Evolutionary conservation across 306 rosid genomes (phyloP).

Genomic region (Acmispon strigosus): DNA sequence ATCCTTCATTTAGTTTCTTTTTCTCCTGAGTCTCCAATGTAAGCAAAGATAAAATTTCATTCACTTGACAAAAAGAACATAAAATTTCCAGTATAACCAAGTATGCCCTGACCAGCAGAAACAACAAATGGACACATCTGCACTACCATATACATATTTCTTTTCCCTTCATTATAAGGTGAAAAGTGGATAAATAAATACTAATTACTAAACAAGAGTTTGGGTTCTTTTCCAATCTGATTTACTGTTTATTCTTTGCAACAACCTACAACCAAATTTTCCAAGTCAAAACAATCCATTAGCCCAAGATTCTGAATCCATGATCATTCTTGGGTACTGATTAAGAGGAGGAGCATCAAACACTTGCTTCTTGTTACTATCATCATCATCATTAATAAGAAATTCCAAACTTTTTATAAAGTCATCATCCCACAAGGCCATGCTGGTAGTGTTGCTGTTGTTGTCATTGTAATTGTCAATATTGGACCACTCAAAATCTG

Average conservation of each 20-base stretch:
- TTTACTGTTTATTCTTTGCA: conserved; percentile 21
- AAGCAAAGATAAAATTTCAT: not conserved
- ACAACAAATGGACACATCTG: not conserved
- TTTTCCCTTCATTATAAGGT: not conserved
- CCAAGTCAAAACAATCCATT: conserved; percentile 33
- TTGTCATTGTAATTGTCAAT: not conserved
- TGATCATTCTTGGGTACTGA: conserved; percentile 35
- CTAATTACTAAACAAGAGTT: conserved; percentile 3
- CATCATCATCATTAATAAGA: conserved; percentile 25
- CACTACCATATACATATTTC: conserved; percentile 19
- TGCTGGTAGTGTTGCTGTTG: not conserved
- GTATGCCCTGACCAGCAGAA: not conserved
- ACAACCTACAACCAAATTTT: conserved; percentile 25
- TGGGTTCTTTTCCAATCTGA: conserved; percentile 15
- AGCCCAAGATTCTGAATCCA: conserved; percentile 52
- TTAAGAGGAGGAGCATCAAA: conserved; percentile 28
- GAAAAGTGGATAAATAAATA: not conserved
- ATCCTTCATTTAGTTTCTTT: not conserved
- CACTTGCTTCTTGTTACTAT: conserved; percentile 28
- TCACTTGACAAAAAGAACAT: not conserved
- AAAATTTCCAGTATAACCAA: not conserved
- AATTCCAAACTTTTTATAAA: conserved; percentile 49
- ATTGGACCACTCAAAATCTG: conserved; percentile 55
- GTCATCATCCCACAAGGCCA: conserved; percentile 59
- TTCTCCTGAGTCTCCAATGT: not conserved